Percentiles rank a stretch among this genome's conserved stretches.
These are phyloP conservation scores for Herpotrichia juniperi DNA, from an alignment of 2,329 filamentous ascomycete species.

Conservation along the genomic window DNA sequence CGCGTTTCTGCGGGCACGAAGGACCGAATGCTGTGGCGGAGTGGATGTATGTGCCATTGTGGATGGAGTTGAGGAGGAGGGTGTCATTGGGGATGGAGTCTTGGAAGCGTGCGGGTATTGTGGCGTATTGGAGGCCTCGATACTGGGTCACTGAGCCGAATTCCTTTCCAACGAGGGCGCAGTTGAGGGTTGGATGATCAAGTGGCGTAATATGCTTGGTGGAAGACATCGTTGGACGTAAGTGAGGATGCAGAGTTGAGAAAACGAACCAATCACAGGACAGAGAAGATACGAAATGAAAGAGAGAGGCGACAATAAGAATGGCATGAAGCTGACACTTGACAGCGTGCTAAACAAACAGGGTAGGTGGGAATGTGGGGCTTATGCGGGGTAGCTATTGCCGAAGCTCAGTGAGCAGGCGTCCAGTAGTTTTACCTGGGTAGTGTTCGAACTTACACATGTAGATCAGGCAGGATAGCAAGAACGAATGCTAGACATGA, in stretches of 20 bases:
- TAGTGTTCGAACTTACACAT: too few relatives aligned
- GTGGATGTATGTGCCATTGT: constrained; percentile 18
- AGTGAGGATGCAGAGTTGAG: neutral
- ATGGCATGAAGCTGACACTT: too few relatives aligned
- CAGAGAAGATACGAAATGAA: too few relatives aligned
- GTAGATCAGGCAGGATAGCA: too few relatives aligned
- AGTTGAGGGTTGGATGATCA: constrained; percentile 19
- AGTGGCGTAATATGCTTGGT: neutral
- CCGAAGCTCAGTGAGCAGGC: too few relatives aligned
- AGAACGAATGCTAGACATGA: too few relatives aligned
- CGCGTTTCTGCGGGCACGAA: constrained; percentile 44
- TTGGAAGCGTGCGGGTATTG: constrained; percentile 39
- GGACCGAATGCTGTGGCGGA: constrained; percentile 45
- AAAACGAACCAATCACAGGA: too few relatives aligned
- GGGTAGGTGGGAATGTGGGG: too few relatives aligned
- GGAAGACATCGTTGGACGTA: neutral
- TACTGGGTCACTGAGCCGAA: constrained; percentile 34
- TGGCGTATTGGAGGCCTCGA: constrained; percentile 44
- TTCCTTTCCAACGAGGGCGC: constrained; percentile 24
- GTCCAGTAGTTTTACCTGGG: too few relatives aligned
- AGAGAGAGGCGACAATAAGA: too few relatives aligned
- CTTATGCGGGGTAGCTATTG: too few relatives aligned
- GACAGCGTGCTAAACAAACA: too few relatives aligned
- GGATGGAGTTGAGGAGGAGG: constrained; percentile 1
- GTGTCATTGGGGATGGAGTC: constrained; percentile 28